phyloP scores from a whole-genome alignment of 2,329 filamentous ascomycete genomes.

The Fusarium humuli region DNA sequence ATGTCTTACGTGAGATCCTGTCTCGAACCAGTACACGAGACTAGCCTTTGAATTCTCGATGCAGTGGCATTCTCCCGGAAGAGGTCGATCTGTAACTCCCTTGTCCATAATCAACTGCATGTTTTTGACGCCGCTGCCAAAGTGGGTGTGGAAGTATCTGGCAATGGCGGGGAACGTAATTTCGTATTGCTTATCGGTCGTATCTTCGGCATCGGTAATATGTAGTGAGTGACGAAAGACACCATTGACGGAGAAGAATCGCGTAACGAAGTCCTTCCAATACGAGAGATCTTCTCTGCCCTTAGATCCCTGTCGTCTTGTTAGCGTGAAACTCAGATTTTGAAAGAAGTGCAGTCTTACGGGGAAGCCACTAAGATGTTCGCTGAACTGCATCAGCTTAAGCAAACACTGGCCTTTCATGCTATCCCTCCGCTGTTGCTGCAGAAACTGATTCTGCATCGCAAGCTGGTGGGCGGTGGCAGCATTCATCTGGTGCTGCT shows the following conservation, averaged over 20 bases:
- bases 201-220: conserved; percentile 66
- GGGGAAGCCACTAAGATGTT: conserved; percentile 69
- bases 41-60: conserved; percentile 82
- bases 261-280: conserved; percentile 83
- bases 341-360: conserved; percentile 51
- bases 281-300: conserved; percentile 76
- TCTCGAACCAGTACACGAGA: conserved; percentile 90
- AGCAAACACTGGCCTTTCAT: conserved; percentile 69
- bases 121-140: conserved; percentile 84
- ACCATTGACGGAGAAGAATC: conserved; percentile 83
- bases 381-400: conserved; percentile 71
- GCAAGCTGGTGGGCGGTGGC: conserved; percentile 52
- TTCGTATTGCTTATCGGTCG: conserved; percentile 83
- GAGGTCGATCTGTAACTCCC: conserved; percentile 63
- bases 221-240: conserved; percentile 80
- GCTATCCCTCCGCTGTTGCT: conserved; percentile 62
- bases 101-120: conserved; percentile 89
- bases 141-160: conserved; percentile 91
- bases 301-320: conserved; percentile 60
- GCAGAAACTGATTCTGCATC: conserved; percentile 51
- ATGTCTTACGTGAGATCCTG: conserved; percentile 77
- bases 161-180: conserved; percentile 84
- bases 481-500: conserved; percentile 49
- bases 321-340: conserved; percentile 3
- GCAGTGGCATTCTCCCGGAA: conserved; percentile 74